Evolutionary conservation across 2,329 filamentous ascomycete species (phyloP).

Genomic region (Metarhizium robertsii): DNA sequence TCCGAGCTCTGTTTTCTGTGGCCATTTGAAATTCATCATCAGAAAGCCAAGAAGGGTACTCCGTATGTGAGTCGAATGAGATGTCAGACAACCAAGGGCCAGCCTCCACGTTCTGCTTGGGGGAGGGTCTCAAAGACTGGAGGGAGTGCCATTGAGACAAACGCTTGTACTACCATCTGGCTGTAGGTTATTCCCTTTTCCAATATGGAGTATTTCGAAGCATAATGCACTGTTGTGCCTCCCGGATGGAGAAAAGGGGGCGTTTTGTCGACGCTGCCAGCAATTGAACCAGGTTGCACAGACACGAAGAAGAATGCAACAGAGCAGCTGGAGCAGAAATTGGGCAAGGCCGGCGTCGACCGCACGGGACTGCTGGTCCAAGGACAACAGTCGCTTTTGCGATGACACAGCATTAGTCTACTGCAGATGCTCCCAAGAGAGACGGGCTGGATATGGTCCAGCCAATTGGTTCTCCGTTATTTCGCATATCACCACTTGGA

Average conservation of each 20-base stretch:
- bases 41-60: too few species aligned
- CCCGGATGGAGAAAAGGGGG: not conserved
- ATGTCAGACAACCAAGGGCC: too few species aligned
- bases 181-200: too few species aligned
- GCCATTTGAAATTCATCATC: too few species aligned
- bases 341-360: not conserved
- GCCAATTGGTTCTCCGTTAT: not conserved
- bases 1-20: too few species aligned
- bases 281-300: not conserved
- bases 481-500: not conserved
- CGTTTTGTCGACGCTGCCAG: not conserved
- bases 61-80: too few species aligned
- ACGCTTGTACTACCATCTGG: too few species aligned
- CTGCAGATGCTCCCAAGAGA: not conserved
- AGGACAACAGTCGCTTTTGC: conserved; percentile 3
- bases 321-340: not conserved
- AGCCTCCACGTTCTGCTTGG: too few species aligned
- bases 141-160: too few species aligned
- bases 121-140: too few species aligned
- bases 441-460: not conserved
- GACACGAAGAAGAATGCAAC: not conserved
- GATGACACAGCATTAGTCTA: not conserved
- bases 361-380: not conserved
- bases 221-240: too few species aligned
- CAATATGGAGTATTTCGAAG: too few species aligned